These are phyloP conservation scores for Colletotrichum cordylinicola DNA, from an alignment of 2,329 filamentous ascomycete species.

Conservation along the genomic window DNA sequence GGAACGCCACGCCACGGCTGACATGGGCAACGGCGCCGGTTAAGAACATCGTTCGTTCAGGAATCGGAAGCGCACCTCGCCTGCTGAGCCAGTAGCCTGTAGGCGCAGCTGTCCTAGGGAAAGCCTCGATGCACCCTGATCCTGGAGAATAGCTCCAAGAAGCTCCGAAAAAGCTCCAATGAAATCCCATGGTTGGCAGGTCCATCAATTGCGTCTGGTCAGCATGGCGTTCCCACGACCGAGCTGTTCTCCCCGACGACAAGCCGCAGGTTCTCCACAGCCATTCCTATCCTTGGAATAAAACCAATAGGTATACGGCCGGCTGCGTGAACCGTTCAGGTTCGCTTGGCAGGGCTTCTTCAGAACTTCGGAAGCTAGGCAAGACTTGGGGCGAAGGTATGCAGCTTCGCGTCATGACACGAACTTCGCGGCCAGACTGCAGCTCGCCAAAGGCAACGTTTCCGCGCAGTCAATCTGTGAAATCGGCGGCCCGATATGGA, in stretches of 20 bases:
- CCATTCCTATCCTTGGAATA: not conserved
- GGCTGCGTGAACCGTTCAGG: not conserved
- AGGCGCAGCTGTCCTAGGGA: not conserved
- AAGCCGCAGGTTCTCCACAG: not conserved
- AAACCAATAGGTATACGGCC: not conserved
- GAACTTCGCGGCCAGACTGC: not conserved
- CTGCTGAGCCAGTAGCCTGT: no score
- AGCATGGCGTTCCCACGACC: not conserved
- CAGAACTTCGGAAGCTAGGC: not conserved
- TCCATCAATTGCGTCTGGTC: not conserved
- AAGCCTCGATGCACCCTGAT: not conserved
- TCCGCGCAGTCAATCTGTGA: not conserved
- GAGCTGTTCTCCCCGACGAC: not conserved
- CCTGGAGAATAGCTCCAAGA: not conserved
- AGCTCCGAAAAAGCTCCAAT: not conserved
- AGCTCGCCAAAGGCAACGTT: not conserved
- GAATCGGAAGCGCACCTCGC: not conserved
- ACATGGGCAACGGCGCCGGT: not conserved
- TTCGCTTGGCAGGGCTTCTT: not conserved
- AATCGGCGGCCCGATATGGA: not conserved
- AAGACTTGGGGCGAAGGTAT: not conserved
- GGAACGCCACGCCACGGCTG: not conserved
- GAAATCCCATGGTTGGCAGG: not conserved
- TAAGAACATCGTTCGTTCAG: not conserved
- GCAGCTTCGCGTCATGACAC: conserved; percentile 11